These are phyloP conservation scores for Talaromyces sp. DNA, from an alignment of 2,329 filamentous ascomycete genomes.

Conservation along the genomic window DNA sequence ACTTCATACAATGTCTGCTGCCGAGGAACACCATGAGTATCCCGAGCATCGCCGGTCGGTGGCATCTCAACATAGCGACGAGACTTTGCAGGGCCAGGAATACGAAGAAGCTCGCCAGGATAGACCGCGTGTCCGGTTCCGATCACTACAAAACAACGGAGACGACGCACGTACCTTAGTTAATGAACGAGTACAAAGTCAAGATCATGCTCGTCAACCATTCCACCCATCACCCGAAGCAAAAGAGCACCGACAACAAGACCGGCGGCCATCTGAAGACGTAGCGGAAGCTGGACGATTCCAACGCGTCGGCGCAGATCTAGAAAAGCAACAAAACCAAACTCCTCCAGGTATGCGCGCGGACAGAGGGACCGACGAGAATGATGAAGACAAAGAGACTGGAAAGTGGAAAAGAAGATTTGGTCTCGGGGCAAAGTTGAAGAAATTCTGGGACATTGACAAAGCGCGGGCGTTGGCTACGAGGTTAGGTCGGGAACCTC, in stretches of 20 bases:
- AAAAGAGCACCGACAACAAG: neutral
- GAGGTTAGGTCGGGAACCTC: constrained; percentile 25
- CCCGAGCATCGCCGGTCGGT: constrained; percentile 10
- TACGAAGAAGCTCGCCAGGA: neutral
- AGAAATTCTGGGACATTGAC: constrained; percentile 10
- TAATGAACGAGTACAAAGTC: constrained; percentile 10
- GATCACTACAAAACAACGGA: neutral
- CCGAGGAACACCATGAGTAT: constrained; percentile 18
- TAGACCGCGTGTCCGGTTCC: constrained; percentile 14
- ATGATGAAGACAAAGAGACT: constrained; percentile 6
- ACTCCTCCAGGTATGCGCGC: constrained; percentile 9
- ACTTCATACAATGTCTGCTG: constrained; percentile 8
- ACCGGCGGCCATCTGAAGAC: constrained; percentile 26
- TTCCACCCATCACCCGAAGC: constrained; percentile 9
- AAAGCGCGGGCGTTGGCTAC: constrained; percentile 21
- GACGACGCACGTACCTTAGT: constrained; percentile 11
- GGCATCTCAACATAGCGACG: constrained; percentile 18
- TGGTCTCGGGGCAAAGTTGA: neutral
- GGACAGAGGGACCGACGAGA: constrained; percentile 4
- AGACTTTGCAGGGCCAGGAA: constrained; percentile 16
- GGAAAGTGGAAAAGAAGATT: constrained; percentile 5
- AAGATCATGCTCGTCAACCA: constrained; percentile 15
- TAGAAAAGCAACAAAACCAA: neutral
- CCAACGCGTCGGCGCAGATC: neutral
- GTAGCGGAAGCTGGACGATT: constrained; percentile 25